Evolutionary conservation across 108 stramenopile genomes (phyloP).

Genomic region (Skeletonema tropicum): DNA sequence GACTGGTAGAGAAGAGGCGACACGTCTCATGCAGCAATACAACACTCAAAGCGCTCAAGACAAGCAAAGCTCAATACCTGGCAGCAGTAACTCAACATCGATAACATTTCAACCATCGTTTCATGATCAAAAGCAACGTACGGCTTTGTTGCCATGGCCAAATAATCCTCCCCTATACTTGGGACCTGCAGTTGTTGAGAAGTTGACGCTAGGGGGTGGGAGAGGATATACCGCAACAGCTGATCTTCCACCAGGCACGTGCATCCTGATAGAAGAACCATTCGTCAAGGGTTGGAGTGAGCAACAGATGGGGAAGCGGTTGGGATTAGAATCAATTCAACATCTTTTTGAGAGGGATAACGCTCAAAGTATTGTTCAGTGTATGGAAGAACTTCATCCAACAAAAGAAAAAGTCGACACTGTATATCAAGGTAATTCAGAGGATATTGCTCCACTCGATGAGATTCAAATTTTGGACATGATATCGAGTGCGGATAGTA

Average conservation of each 20-base stretch:
- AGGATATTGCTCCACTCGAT: slow-evolving; percentile 36
- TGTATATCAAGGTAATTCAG: slow-evolving; percentile 5
- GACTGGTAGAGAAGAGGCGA: background rate
- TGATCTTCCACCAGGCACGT: slow-evolving; percentile 69
- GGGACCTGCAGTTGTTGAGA: slow-evolving; percentile 47
- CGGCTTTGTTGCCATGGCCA: slow-evolving; percentile 35
- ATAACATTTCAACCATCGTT: slow-evolving; percentile 14
- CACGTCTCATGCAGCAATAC: slow-evolving; percentile 1
- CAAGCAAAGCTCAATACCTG: background rate
- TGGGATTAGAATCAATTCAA: slow-evolving; percentile 67
- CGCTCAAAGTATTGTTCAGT: slow-evolving; percentile 49
- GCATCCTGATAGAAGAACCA: slow-evolving; percentile 72
- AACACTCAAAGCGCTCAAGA: background rate
- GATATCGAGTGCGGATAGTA: slow-evolving; percentile 45
- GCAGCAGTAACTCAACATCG: background rate
- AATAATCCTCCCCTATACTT: slow-evolving; percentile 60
- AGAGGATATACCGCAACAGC: slow-evolving; percentile 69
- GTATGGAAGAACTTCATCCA: slow-evolving; percentile 77
- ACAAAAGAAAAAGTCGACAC: slow-evolving; percentile 63
- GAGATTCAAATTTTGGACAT: slow-evolving; percentile 60
- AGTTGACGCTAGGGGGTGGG: slow-evolving; percentile 62
- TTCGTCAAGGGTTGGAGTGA: slow-evolving; percentile 66
- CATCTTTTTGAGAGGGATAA: slow-evolving; percentile 51
- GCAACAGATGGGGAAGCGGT: slow-evolving; percentile 60
- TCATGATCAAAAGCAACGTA: slow-evolving; percentile 35